phyloP scores from a whole-genome alignment of 257 asterid species.

The Jasminum sambac region DNA sequence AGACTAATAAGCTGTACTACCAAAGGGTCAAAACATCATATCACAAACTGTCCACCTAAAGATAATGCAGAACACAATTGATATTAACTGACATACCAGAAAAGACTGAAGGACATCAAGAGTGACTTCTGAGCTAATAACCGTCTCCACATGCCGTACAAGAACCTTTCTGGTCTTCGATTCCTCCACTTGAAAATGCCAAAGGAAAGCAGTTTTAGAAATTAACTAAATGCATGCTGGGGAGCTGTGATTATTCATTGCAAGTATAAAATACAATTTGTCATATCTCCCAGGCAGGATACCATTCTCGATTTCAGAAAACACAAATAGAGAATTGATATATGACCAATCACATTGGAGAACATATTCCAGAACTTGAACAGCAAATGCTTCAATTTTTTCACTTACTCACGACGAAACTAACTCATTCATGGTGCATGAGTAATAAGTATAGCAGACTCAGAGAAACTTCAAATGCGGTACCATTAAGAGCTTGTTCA shows the following conservation, averaged over 20 bases:
- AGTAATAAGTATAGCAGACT: background rate
- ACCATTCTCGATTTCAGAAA: background rate
- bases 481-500: no score
- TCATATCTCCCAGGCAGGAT: background rate
- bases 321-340: background rate
- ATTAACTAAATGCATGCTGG: background rate
- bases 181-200: slow-evolving; percentile 51
- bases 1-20: background rate
- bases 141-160: slow-evolving; percentile 81
- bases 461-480: background rate
- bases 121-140: slow-evolving; percentile 58
- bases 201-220: slow-evolving; percentile 17
- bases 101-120: slow-evolving; percentile 60
- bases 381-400: background rate
- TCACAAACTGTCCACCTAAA: slow-evolving; percentile 7
- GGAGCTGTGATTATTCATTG: background rate
- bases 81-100: slow-evolving; percentile 54
- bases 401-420: background rate
- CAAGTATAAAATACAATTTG: background rate
- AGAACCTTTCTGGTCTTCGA: slow-evolving; percentile 61
- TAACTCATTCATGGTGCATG: background rate
- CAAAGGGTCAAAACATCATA: background rate
- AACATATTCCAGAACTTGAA: background rate
- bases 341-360: background rate
- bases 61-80: slow-evolving; percentile 5